Evolutionary conservation across 2,329 filamentous ascomycete genomes (phyloP).

Genomic region (Ilyonectria robusta): DNA sequence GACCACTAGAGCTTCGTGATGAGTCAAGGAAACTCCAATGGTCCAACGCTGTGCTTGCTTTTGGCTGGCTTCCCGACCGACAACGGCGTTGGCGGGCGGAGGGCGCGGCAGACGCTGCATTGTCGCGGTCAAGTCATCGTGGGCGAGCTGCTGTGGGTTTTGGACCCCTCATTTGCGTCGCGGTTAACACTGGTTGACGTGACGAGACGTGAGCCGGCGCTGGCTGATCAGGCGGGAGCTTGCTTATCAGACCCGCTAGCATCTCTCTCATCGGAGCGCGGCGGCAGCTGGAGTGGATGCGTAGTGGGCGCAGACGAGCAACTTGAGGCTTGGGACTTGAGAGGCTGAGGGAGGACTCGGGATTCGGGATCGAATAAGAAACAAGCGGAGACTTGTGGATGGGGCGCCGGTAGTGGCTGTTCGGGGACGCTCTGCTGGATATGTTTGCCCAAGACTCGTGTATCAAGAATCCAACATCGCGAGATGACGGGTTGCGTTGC

Average conservation of each 20-base stretch:
- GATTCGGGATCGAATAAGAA: conserved; percentile 27
- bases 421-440: background rate
- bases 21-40: conserved; percentile 35
- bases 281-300: conserved; percentile 9
- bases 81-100: conserved; percentile 25
- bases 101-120: conserved; percentile 19
- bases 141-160: no score
- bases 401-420: conserved; percentile 18
- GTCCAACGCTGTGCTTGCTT: conserved; percentile 23
- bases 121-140: background rate
- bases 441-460: background rate
- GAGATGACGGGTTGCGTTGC: background rate
- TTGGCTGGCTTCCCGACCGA: conserved; percentile 27
- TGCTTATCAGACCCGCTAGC: conserved; percentile 40
- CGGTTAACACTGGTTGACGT: conserved; percentile 6
- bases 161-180: background rate
- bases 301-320: background rate
- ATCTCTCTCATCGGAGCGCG: conserved; percentile 26
- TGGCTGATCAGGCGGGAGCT: conserved; percentile 33
- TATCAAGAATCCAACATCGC: background rate
- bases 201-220: conserved; percentile 22
- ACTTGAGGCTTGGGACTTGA: background rate
- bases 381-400: conserved; percentile 3
- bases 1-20: conserved; percentile 17
- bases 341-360: conserved; percentile 5